A percentile compares a stretch with the other conserved stretches of the same genome.
These are phyloP conservation scores for Fusarium nelsonii DNA, from an alignment of 2,329 filamentous ascomycete species.

Conservation along the genomic window DNA sequence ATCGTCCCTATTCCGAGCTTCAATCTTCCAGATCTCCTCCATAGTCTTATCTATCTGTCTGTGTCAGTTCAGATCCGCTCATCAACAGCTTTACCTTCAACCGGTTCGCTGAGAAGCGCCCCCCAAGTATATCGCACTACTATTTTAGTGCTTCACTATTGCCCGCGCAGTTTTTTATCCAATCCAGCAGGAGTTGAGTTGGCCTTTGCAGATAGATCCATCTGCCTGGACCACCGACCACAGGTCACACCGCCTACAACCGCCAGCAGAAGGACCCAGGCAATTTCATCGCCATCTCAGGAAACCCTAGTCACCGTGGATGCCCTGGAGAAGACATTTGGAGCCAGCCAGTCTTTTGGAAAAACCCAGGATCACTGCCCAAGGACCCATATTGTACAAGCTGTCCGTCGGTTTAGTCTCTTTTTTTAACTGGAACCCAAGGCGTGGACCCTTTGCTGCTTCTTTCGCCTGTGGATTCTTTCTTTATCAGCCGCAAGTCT, in stretches of 20 bases:
- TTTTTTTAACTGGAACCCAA: conserved; percentile 46
- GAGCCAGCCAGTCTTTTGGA: conserved; percentile 46
- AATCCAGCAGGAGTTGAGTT: conserved; percentile 41
- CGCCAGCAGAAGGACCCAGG: conserved; percentile 46
- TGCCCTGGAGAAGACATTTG: conserved; percentile 45
- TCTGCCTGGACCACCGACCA: conserved; percentile 44
- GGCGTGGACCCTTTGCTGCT: conserved; percentile 42
- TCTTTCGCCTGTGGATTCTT: conserved; percentile 47
- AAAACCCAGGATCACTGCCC: conserved; percentile 50
- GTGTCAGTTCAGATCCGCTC: conserved; percentile 44
- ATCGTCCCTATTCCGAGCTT: conserved; percentile 46
- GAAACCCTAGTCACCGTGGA: conserved; percentile 49
- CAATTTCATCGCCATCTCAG: conserved; percentile 46
- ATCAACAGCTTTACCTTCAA: conserved; percentile 37
- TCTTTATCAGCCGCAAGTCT: conserved; percentile 51
- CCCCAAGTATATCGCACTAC: conserved; percentile 44
- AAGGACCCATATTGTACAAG: conserved; percentile 50
- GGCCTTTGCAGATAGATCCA: conserved; percentile 46
- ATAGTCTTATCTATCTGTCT: conserved; percentile 15
- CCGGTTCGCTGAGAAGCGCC: conserved; percentile 47
- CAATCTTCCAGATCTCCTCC: conserved; percentile 25
- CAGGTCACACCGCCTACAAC: conserved; percentile 50
- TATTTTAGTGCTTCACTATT: conserved; percentile 47
- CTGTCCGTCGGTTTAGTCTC: conserved; percentile 48
- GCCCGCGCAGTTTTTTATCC: conserved; percentile 42